phyloP scores from a whole-genome alignment of 139 green algal genomes.

The Closterium sp. region DNA sequence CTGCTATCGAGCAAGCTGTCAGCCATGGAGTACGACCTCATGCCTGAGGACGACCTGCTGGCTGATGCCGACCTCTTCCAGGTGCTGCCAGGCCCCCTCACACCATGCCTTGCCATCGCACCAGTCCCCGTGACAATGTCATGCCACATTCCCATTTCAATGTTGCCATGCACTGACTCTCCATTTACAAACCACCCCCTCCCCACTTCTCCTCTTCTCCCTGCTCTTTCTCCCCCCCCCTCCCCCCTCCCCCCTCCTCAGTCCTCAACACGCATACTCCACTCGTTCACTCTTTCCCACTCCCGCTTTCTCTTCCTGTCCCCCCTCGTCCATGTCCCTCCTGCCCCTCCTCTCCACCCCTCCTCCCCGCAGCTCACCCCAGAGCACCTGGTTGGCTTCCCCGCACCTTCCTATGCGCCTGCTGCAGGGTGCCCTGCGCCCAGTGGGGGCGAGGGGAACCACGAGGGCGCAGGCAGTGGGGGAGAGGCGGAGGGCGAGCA shows the following conservation, averaged over 20 bases:
- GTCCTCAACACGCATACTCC: neutral
- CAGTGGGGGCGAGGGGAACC: too few relatives aligned
- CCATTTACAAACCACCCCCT: too few relatives aligned
- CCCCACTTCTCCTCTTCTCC: too few relatives aligned
- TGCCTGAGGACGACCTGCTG: neutral
- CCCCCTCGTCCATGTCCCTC: neutral
- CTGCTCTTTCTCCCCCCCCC: too few relatives aligned
- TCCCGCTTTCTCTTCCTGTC: neutral
- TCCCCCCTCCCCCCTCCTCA: neutral
- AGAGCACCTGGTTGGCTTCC: neutral
- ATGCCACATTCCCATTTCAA: neutral
- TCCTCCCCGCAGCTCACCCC: neutral
- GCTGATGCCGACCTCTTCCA: neutral
- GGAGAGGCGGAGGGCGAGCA: neutral
- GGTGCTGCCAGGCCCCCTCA: neutral
- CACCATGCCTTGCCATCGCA: neutral
- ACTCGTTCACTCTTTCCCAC: neutral
- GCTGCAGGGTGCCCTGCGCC: neutral
- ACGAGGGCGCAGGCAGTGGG: neutral
- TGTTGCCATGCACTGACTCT: neutral
- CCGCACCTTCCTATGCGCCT: too few relatives aligned
- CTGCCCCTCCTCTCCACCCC: neutral
- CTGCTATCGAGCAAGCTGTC: constrained; percentile 11
- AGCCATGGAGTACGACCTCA: neutral
- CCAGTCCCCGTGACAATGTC: neutral